A percentile compares a stretch with the other conserved stretches of the same genome.
These are phyloP conservation scores for Hortaea werneckii DNA, from an alignment of 2,329 filamentous ascomycete genomes.

Conservation along the genomic window DNA sequence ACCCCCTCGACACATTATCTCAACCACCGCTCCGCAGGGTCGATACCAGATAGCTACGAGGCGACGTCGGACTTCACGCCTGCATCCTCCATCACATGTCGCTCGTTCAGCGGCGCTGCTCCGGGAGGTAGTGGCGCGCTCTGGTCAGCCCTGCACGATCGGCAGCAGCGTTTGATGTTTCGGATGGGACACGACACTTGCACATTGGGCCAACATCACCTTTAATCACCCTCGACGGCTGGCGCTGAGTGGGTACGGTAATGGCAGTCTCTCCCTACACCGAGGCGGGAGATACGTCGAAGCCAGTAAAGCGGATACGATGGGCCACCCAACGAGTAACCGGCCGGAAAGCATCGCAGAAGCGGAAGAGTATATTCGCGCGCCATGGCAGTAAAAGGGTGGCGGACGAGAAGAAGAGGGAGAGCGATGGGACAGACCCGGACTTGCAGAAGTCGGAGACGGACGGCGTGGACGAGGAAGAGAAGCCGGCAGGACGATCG, in stretches of 20 bases:
- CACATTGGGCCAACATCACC: not conserved
- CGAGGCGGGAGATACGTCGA: slow-evolving; percentile 44
- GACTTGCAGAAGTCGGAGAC: slow-evolving; percentile 11
- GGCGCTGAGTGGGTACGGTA: not conserved
- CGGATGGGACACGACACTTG: not conserved
- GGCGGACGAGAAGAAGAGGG: slow-evolving; percentile 28
- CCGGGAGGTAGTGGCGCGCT: not conserved
- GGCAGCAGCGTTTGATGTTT: not conserved
- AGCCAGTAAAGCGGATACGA: slow-evolving; percentile 60
- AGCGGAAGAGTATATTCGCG: slow-evolving; percentile 73
- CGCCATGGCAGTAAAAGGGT: slow-evolving; percentile 34
- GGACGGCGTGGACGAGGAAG: slow-evolving; percentile 23
- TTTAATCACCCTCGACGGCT: not conserved
- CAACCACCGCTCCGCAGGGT: too few relatives aligned
- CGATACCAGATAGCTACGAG: too few relatives aligned
- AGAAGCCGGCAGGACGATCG: slow-evolving; percentile 40
- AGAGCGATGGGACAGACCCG: slow-evolving; percentile 26
- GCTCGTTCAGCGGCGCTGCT: not conserved
- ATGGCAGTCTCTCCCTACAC: not conserved
- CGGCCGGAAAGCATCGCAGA: slow-evolving; percentile 62
- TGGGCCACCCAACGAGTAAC: slow-evolving; percentile 92
- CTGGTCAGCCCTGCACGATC: not conserved
- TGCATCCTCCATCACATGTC: not conserved
- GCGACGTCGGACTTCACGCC: too few relatives aligned
- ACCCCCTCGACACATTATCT: too few relatives aligned